Evolutionary conservation across 1,284 basidiomycete genomes (phyloP), one percentile per base, ranked within the genome.

Genomic region (Tetrapyrgos nigripes): DNA sequence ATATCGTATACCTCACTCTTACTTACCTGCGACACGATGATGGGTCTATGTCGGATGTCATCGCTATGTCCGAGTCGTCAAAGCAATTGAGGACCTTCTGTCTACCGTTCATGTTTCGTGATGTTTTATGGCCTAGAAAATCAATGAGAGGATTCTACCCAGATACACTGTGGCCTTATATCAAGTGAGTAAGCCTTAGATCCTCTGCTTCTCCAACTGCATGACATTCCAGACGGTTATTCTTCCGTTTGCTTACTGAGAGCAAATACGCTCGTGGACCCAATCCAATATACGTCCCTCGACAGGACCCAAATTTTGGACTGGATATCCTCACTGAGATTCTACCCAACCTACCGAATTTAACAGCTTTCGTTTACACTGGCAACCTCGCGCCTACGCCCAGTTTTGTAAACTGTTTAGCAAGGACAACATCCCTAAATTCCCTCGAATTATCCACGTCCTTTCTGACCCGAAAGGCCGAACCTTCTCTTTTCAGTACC

Each of bases 81-180:
- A 54, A 35, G 50, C 31, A 37, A 46, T 43, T 55, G 26, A 50
- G 57, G 40, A 33, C 31, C 4, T 53, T 33, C 35, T 31, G 46
- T 13, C 29, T 59, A 17, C 57, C 53, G 14, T 26, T 51, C 21
- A 43, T 59, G 46, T 59, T 59, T 54, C n/a, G 48, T 8, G 24
- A 47, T 47, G 57, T 59, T 13, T 28, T 27, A 4, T 59, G 57
- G 57, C 57, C 57, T 3, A 59, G 33, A 44, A 43, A 50, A 27
- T 21, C 26, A 14, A 40, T 27, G 6, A 23, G 17, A 19, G 52
- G 55, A 31, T 55, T 59, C 28, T 55, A 50, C 46, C 57, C 57
- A n/a, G 23, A 52, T 27, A n/a, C 52, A 31, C 19, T 59, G 17
- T 59, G 57, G 57, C 37, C 35, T 2, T 50, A 59, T 37, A 59